Conservation (phyloP, 108 stramenopile species). For the Skeletonema tropicum region DNA sequence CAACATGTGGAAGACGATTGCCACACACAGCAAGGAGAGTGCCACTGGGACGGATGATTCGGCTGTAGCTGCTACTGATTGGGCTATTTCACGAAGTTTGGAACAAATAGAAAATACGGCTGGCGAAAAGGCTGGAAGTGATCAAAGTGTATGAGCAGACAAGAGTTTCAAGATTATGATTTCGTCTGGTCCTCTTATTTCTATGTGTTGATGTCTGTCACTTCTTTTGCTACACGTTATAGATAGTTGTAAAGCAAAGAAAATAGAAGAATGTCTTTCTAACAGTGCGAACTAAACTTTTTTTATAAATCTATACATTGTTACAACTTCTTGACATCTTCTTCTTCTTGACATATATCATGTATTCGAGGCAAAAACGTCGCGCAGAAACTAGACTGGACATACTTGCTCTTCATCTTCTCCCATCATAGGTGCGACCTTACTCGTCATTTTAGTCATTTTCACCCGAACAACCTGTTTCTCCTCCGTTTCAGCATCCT, state of each 20-base stretch:
- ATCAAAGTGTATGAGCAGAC: conserved; percentile 12
- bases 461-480: neutral
- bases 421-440: neutral
- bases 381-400: neutral
- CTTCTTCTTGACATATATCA: neutral
- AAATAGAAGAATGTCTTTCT: neutral
- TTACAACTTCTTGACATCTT: neutral
- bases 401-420: neutral
- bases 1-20: conserved; percentile 81
- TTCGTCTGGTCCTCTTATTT: neutral
- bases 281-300: neutral
- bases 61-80: conserved; percentile 75
- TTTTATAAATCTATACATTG: neutral
- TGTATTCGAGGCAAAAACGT: no score
- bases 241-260: neutral
- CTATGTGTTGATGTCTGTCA: neutral
- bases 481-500: neutral
- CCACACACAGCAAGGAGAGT: conserved; percentile 77
- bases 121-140: conserved; percentile 3
- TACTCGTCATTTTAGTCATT: neutral
- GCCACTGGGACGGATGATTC: neutral
- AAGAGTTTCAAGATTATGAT: conserved; percentile 4
- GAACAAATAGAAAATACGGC: conserved; percentile 8
- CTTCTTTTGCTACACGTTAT: neutral
- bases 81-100: conserved; percentile 81